Percentiles rank a stretch among this genome's conserved stretches.
Evolutionary conservation across 2,329 filamentous ascomycete genomes (phyloP).

Genomic region (Thielaviopsis cerberus): DNA sequence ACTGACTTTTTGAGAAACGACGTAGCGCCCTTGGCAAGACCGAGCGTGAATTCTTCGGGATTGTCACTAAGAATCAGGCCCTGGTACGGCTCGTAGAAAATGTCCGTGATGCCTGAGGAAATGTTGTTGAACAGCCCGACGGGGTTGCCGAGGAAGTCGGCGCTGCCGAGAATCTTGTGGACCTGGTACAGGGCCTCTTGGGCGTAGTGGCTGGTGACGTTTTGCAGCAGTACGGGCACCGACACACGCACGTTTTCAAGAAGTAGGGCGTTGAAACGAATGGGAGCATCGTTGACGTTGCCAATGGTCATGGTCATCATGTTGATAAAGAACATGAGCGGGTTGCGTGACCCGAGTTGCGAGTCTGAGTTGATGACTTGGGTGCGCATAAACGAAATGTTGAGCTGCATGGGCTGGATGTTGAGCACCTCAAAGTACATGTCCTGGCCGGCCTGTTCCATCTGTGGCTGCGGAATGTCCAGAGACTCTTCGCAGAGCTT

Average conservation of each 20-base stretch:
- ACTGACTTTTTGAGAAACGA: constrained; percentile 98
- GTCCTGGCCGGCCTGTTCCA: constrained; percentile 70
- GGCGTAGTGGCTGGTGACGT: constrained; percentile 84
- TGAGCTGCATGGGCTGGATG: constrained; percentile 93
- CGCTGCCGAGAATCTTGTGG: constrained; percentile 90
- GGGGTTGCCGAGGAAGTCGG: constrained; percentile 92
- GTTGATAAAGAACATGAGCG: constrained; percentile 97
- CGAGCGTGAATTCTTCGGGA: constrained; percentile 83
- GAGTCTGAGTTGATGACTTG: constrained; percentile 93
- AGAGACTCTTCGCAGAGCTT: constrained; percentile 76
- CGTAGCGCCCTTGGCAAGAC: constrained; percentile 88
- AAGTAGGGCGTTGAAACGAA: constrained; percentile 82
- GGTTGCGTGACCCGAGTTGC: constrained; percentile 75
- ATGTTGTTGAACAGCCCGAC: constrained; percentile 97
- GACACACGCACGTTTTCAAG: constrained; percentile 90
- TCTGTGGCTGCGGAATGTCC: constrained; percentile 79
- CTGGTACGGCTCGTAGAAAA: constrained; percentile 99
- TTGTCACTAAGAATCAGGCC: constrained; percentile 89
- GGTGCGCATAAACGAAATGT: constrained; percentile 90
- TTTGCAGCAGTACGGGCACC: constrained; percentile 62
- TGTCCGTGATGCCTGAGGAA: constrained; percentile 88
- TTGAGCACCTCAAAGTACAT: constrained; percentile 97
- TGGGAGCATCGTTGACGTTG: constrained; percentile 93
- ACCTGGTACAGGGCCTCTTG: constrained; percentile 92
- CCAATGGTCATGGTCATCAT: constrained; percentile 98